Evolutionary conservation across 2,329 filamentous ascomycete species (phyloP), one percentile per base, ranked within the genome.

Genomic region (Ophiostoma sp.): DNA sequence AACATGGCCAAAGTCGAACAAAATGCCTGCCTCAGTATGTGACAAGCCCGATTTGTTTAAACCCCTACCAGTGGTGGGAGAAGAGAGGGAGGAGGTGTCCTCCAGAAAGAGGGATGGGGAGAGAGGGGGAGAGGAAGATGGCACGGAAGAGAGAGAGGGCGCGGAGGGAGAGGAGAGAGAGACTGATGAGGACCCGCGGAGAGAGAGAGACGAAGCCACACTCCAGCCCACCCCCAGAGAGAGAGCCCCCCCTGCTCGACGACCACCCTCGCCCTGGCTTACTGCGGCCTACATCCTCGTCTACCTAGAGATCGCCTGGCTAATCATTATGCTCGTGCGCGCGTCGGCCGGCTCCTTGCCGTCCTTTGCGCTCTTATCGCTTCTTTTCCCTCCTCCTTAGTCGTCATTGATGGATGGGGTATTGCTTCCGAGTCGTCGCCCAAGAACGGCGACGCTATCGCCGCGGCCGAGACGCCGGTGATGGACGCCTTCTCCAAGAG

Each of bases 321-420:
- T 88, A 85, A 86, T 86, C 72, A 80, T 85, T 76, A 79, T 86
- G 78, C 77, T 87, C 68, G 78, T 84, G 75, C 81, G 81, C 74
- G 65, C 73, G 35, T 57, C 80, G 65, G 79, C 68, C 52, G 41
- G 69, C 69, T 48, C 13, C 33, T 23, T 68, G 69, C 68, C 67
- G 48, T 20, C 44, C 23, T 57, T 27, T 44, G 27, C 41, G 52
- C 35, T 62, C 36, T 44, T 67, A 11, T 27, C 65, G 65, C 65
- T 52, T 33, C 64, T 54, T 36, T 33, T 48, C 67, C 64, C 62
- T 33, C 57, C n/a, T 31, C 66, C 23, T 41, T 70, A 93, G 91
- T 99, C 87, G 95, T 98, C 82, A 99, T 99, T 85, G 95, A 99
- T 83, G 95, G 95, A 78, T 99, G 95, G 95, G 95, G 95, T 78